Conservation (phyloP, 2,329 filamentous ascomycete species). For the Colletotrichum falcatum region DNA sequence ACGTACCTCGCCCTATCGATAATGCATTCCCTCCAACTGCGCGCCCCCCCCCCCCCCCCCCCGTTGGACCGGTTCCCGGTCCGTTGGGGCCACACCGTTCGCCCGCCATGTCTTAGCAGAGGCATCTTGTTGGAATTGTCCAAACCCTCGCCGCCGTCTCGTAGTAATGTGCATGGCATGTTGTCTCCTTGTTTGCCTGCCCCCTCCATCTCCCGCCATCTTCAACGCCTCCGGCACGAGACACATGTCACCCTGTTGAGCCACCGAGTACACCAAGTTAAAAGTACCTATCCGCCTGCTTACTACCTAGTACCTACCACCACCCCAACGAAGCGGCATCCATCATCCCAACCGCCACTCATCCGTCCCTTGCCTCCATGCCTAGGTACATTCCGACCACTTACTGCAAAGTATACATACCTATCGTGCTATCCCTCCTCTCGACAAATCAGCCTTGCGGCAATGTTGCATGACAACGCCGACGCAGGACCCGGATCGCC, state of each 20-base stretch:
- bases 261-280: background rate
- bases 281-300: too few species aligned
- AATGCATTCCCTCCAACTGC: background rate
- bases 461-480: background rate
- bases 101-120: constrained; percentile 29
- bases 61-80: background rate
- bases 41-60: too few species aligned
- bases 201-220: constrained; percentile 1
- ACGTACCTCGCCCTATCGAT: background rate
- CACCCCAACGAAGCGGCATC: constrained; percentile 35
- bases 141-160: background rate
- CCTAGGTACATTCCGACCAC: too few species aligned
- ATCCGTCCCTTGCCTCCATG: constrained; percentile 17
- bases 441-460: constrained; percentile 6
- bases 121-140: constrained; percentile 29
- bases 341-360: constrained; percentile 7
- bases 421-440: too few species aligned
- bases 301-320: background rate
- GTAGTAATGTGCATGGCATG: background rate
- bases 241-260: constrained; percentile 34
- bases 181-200: constrained; percentile 20
- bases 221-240: constrained; percentile 17
- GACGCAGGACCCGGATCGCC: background rate
- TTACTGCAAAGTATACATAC: too few species aligned
- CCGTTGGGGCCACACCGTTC: constrained; percentile 15